Base-by-base conservation (phyloP, 768 basidiomycete genomes). In the Russula brevipes region DNA sequence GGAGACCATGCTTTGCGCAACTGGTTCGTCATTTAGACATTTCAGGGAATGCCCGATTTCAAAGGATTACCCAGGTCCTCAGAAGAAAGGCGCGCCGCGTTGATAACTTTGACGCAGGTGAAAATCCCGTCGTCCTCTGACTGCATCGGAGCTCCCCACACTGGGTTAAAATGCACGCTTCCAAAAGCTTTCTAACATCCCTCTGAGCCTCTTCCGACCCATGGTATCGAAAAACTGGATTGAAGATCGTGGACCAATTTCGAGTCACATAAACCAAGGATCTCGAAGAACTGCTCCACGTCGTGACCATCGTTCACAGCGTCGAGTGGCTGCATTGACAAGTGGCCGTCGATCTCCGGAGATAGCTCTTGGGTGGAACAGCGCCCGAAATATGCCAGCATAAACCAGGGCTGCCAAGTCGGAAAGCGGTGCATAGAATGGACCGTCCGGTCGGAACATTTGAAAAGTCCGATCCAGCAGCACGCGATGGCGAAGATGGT, bases 231-330 rank as follows among this genome's bases (percentile, higher is more conserved):
- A 49, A 33, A 24, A 33, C 30, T 31, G 17, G 7, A 11, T n/a
- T 30, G 57, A 8, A 30, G 38, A 10, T 42, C 16, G 10, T 33
- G 24, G 17, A 59, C 49, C 9, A 50, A n/a, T 50, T 41, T 5
- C 12, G 57, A 59, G 14, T 6, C n/a, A n/a, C 30, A 59, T 17
- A 59, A 59, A n/a, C 49, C 42, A 42, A 39, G 57, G 5, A 59
- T 33, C 6, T 50, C 33, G 10, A 51, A 51, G 39, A 59, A 59
- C 12, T n/a, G 57, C 49, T 49, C 47, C 30, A 59, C 11, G 30
- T 59, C 49, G 19, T 50, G 16, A 33, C 51, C 57, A 33, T 14
- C 39, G 1, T n/a, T 41, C 57, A 51, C 7, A n/a, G 17, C 17
- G 9, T 51, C 17, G 39, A 59, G n/a, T 12, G 49, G 50, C 10